A percentile compares a stretch with the other conserved stretches of the same genome.
Evolutionary conservation across 768 basidiomycete genomes (phyloP).

Genomic region (Tulasnella sp.): DNA sequence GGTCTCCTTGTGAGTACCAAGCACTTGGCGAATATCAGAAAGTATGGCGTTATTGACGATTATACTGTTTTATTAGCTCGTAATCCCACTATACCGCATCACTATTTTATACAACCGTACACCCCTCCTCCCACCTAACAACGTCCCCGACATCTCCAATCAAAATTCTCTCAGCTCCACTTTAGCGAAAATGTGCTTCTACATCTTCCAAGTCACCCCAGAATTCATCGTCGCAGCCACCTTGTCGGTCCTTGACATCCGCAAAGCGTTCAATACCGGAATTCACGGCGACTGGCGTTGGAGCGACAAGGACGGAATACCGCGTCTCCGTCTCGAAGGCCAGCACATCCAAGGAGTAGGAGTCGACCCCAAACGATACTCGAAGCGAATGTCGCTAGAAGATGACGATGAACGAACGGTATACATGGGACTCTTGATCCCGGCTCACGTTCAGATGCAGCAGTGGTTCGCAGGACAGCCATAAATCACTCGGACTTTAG

Average conservation of each 20-base stretch:
- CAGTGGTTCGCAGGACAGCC: not conserved
- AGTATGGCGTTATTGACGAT: not conserved
- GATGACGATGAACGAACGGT: not conserved
- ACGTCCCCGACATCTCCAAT: not conserved
- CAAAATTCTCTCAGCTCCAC: not conserved
- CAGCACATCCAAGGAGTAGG: not conserved
- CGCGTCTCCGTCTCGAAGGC: constrained; percentile 8
- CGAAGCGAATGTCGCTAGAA: not conserved
- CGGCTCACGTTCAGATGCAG: not conserved
- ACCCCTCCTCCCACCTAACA: not conserved
- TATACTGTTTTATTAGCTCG: not conserved
- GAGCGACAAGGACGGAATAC: constrained; percentile 17
- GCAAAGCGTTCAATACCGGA: constrained; percentile 16
- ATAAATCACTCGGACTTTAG: not conserved
- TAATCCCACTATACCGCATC: not conserved
- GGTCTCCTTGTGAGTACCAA: not conserved
- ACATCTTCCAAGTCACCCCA: constrained; percentile 16
- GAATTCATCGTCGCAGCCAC: constrained; percentile 2
- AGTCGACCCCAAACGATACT: not conserved
- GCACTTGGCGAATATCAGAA: not conserved
- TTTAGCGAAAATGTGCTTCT: constrained; percentile 5
- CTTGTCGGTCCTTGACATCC: not conserved
- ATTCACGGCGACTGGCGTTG: constrained; percentile 12
- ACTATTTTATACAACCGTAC: constrained; percentile 2
- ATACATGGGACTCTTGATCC: not conserved